Evolutionary conservation across 2,329 filamentous ascomycete genomes (phyloP).

Genomic region (Exophiala viscosa): DNA sequence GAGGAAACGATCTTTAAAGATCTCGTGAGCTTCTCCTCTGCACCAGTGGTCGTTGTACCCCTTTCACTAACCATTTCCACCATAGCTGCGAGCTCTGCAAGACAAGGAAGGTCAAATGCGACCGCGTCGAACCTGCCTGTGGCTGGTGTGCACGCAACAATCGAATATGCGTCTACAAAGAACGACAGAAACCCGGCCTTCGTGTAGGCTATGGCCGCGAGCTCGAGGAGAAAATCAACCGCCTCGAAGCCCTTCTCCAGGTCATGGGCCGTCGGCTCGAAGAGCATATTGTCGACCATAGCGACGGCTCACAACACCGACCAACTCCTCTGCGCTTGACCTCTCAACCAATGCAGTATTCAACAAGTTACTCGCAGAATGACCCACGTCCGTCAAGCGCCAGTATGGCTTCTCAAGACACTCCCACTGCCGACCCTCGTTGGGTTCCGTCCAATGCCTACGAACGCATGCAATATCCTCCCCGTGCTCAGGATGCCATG

Average conservation of each 20-base stretch:
- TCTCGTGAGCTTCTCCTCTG: slow-evolving; percentile 21
- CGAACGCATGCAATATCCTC: slow-evolving; percentile 24
- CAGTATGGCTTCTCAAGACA: slow-evolving; percentile 22
- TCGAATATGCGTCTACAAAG: slow-evolving; percentile 64
- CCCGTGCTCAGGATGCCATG: slow-evolving; percentile 22
- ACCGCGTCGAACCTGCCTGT: slow-evolving; percentile 58
- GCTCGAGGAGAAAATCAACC: slow-evolving; percentile 55
- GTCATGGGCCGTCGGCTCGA: slow-evolving; percentile 26
- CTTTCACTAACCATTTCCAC: not conserved
- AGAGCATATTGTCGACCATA: slow-evolving; percentile 27
- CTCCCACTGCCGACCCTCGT: slow-evolving; percentile 18
- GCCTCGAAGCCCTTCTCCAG: slow-evolving; percentile 43
- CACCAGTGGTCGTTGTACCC: not conserved
- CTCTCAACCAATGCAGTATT: slow-evolving; percentile 8
- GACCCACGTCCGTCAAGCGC: slow-evolving; percentile 20
- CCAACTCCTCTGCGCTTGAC: slow-evolving; percentile 13
- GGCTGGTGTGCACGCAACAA: slow-evolving; percentile 68
- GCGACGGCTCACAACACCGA: slow-evolving; percentile 10
- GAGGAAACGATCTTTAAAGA: slow-evolving; percentile 51
- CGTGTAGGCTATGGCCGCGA: slow-evolving; percentile 61
- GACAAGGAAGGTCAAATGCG: slow-evolving; percentile 36
- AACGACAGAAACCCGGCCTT: slow-evolving; percentile 66
- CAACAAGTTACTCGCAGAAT: slow-evolving; percentile 12
- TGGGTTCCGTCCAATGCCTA: slow-evolving; percentile 20
- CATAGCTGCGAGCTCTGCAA: slow-evolving; percentile 43